A percentile compares a stretch with the other conserved stretches of the same genome.
Conservation (phyloP, 345 rosid genomes). For the Eucalyptus leucophloia region DNA sequence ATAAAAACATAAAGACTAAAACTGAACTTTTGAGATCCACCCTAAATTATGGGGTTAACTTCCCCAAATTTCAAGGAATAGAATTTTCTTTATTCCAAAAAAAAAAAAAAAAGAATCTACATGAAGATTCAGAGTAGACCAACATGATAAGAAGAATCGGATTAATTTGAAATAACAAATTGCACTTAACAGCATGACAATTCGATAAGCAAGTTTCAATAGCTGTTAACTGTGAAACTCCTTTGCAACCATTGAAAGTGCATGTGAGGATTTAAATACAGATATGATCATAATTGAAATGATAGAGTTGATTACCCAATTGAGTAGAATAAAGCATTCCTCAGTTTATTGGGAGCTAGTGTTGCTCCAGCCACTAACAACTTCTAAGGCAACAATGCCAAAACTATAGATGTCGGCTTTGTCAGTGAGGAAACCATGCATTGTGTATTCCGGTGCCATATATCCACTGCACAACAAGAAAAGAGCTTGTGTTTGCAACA, state of each 20-base stretch:
- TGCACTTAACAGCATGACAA: not conserved
- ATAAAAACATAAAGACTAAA: not conserved
- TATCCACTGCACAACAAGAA: constrained; percentile 6
- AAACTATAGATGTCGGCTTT: constrained; percentile 25
- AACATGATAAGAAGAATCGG: not conserved
- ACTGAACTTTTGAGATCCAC: no score
- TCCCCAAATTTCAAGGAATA: not conserved
- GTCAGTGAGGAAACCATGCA: constrained; percentile 16
- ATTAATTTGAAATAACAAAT: not conserved
- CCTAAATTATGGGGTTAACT: no score
- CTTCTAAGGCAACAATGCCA: constrained; percentile 13
- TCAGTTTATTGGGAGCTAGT: not conserved
- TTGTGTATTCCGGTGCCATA: constrained; percentile 25
- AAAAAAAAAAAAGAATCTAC: not conserved
- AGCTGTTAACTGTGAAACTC: not conserved
- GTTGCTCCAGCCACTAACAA: constrained; percentile 8
- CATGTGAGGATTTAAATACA: not conserved
- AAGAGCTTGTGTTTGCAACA: not conserved
- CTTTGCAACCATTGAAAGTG: not conserved
- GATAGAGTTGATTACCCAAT: constrained; percentile 4
- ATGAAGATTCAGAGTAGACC: not conserved
- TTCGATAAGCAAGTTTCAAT: not conserved
- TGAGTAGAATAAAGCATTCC: constrained; percentile 6
- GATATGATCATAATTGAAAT: not conserved
- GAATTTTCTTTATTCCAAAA: not conserved